These are phyloP conservation scores for Schwanniomyces pseudopolymorphus DNA, from an alignment of 805 yeast genomes.

Conservation along the genomic window DNA sequence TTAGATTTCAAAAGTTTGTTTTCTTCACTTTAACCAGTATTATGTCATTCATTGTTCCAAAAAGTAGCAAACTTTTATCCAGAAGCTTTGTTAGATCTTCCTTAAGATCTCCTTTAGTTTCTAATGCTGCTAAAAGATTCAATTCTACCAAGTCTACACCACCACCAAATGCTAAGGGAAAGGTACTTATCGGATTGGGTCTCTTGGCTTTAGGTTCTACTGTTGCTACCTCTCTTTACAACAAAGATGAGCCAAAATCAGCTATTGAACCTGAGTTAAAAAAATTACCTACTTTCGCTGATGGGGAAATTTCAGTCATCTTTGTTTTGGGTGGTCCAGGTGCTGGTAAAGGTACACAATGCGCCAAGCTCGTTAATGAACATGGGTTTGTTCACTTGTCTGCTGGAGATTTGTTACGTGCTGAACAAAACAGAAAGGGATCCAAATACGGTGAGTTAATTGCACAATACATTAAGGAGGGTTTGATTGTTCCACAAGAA, in stretches of 20 bases:
- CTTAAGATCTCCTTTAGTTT: neutral
- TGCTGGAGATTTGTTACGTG: constrained; percentile 95
- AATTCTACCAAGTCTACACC: constrained; percentile 4
- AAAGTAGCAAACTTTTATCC: neutral
- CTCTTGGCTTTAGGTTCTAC: constrained; percentile 55
- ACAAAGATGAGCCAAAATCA: constrained; percentile 43
- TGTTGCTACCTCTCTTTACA: constrained; percentile 39
- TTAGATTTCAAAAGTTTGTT: too few species aligned
- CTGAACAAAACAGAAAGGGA: constrained; percentile 81
- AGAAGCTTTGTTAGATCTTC: neutral
- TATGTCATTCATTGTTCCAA: neutral
- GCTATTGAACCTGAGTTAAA: constrained; percentile 40
- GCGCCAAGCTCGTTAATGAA: constrained; percentile 78
- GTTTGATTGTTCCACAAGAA: constrained; percentile 89
- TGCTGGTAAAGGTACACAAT: constrained; percentile 96
- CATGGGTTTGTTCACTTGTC: constrained; percentile 83
- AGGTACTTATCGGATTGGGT: constrained; percentile 31
- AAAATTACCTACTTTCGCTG: constrained; percentile 51
- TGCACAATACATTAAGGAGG: constrained; percentile 80
- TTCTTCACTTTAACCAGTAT: too few species aligned
- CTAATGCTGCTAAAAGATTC: neutral
- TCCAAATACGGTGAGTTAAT: constrained; percentile 85
- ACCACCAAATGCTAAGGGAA: constrained; percentile 20
- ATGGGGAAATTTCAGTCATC: constrained; percentile 71
- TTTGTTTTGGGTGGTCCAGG: constrained; percentile 98